Evolutionary conservation across 306 rosid species (phyloP).

Genomic region (Cucumis melo): DNA sequence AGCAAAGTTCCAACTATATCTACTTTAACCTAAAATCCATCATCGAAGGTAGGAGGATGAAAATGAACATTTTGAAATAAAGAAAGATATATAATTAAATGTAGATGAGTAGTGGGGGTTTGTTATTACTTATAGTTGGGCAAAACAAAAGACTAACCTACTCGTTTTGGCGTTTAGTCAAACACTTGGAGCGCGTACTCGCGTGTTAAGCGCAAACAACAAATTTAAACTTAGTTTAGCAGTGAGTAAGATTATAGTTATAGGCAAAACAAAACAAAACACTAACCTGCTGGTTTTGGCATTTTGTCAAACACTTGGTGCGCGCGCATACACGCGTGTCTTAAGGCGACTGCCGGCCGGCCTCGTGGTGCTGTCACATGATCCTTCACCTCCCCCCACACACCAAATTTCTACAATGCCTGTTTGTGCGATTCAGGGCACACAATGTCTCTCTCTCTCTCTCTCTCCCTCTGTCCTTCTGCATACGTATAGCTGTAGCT

Average conservation of each 20-base stretch:
- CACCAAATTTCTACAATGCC: neutral
- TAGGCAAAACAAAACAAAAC: neutral
- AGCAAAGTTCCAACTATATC: no score
- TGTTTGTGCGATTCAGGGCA: neutral
- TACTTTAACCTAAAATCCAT: no score
- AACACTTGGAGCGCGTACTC: conserved; percentile 34
- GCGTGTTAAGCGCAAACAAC: conserved; percentile 22
- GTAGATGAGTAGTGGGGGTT: no score
- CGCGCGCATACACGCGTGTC: conserved; percentile 53
- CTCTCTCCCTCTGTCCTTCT: neutral
- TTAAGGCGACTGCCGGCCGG: conserved; percentile 54
- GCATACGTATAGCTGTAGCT: neutral
- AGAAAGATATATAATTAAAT: no score
- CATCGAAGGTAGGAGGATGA: no score
- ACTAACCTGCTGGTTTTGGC: neutral
- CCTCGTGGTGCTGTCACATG: conserved; percentile 16
- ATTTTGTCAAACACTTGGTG: conserved; percentile 24
- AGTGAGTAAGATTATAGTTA: neutral
- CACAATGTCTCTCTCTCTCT: neutral
- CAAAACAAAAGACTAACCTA: neutral
- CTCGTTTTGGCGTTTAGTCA: neutral
- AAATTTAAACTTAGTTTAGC: neutral
- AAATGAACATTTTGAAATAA: no score
- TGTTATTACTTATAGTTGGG: neutral
- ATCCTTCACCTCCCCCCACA: neutral